These are phyloP conservation scores for Somion occarium DNA, from an alignment of 1,284 basidiomycete species.

Conservation along the genomic window DNA sequence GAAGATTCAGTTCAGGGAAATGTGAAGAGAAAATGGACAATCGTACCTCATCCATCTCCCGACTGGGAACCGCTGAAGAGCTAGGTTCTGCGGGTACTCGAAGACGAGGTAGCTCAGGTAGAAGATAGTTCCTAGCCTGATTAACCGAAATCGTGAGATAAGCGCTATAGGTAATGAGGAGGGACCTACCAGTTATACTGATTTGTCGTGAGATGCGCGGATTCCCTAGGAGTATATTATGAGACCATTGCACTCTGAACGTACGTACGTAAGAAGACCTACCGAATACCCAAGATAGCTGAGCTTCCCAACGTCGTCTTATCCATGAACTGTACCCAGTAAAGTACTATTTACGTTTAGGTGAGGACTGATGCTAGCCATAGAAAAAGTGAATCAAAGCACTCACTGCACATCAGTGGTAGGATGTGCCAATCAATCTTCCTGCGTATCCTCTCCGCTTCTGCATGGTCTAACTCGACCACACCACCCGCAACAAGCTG, in stretches of 20 bases:
- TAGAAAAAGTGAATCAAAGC: neutral
- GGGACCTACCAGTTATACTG: conserved; percentile 27
- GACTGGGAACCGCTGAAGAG: conserved; percentile 72
- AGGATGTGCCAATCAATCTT: conserved; percentile 67
- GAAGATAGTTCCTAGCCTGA: conserved; percentile 68
- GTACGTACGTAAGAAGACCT: conserved; percentile 11
- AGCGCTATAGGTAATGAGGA: neutral
- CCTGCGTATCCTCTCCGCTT: conserved; percentile 46
- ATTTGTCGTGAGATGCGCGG: conserved; percentile 27
- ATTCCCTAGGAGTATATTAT: conserved; percentile 24
- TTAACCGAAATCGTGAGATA: too few relatives aligned
- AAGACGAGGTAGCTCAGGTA: conserved; percentile 65
- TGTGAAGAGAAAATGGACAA: neutral
- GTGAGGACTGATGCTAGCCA: neutral
- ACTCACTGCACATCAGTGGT: conserved; percentile 68
- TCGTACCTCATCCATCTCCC: conserved; percentile 58
- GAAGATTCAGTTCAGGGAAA: neutral
- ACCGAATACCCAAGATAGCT: conserved; percentile 65
- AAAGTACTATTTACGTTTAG: conserved; percentile 37
- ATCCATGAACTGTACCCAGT: conserved; percentile 70
- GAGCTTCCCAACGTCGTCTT: conserved; percentile 67
- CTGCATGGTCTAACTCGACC: conserved; percentile 40
- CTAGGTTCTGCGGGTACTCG: conserved; percentile 71
- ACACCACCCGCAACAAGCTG: conserved; percentile 39
- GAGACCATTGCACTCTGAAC: neutral